Evolutionary conservation across 331 rosid genomes (phyloP).

Genomic region (Pyracantha coccinea): DNA sequence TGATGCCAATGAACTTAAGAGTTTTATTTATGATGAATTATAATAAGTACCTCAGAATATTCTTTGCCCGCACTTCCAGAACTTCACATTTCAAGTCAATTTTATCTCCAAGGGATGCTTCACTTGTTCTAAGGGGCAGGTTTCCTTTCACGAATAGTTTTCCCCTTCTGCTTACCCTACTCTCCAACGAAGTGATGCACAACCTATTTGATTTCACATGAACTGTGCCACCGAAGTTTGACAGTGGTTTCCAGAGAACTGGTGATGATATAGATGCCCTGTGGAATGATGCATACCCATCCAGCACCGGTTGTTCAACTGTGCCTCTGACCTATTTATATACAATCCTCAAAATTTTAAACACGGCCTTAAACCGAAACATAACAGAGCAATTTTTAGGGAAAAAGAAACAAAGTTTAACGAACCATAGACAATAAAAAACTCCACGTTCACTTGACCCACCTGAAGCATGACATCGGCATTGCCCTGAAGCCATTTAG

Average conservation of each 20-base stretch:
- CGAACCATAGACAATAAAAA: not conserved
- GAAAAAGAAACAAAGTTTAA: not conserved
- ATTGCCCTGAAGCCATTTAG: slow-evolving; percentile 89
- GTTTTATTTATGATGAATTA: not conserved
- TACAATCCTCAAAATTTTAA: slow-evolving; percentile 7
- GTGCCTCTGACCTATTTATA: slow-evolving; percentile 76
- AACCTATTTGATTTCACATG: slow-evolving; percentile 79
- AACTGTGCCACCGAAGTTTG: slow-evolving; percentile 76
- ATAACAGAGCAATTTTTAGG: not conserved
- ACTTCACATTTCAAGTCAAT: slow-evolving; percentile 85
- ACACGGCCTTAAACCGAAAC: not conserved
- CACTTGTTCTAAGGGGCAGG: slow-evolving; percentile 84
- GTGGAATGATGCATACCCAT: slow-evolving; percentile 87
- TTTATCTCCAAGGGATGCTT: slow-evolving; percentile 65
- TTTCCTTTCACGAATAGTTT: slow-evolving; percentile 77
- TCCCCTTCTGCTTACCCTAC: slow-evolving; percentile 85
- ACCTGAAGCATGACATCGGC: slow-evolving; percentile 91
- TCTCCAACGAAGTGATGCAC: slow-evolving; percentile 75
- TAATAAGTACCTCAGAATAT: slow-evolving; percentile 59
- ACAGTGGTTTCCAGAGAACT: slow-evolving; percentile 64
- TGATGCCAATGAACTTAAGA: not conserved
- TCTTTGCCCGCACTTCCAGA: slow-evolving; percentile 74
- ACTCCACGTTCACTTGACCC: slow-evolving; percentile 14
- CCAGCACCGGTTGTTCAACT: slow-evolving; percentile 79
- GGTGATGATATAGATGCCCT: slow-evolving; percentile 92